Evolutionary conservation across 2,329 filamentous ascomycete species (phyloP).

Genomic region (Pseudogymnoascus sp.): DNA sequence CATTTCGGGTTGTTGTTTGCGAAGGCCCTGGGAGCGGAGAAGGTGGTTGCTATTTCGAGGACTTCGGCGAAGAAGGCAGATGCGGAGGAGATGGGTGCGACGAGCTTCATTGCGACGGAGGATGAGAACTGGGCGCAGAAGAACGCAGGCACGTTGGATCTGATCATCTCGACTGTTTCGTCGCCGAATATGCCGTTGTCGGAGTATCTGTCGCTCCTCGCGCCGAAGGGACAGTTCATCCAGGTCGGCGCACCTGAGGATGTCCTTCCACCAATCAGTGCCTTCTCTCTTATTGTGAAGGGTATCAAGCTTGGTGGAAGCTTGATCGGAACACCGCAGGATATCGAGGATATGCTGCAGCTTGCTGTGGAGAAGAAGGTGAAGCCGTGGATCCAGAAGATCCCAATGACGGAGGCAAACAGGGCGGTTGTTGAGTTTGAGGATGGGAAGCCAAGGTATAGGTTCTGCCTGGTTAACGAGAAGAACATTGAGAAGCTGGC

Average conservation of each 20-base stretch:
- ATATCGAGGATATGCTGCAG: conserved; percentile 52
- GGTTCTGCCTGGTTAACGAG: conserved; percentile 37
- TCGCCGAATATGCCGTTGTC: conserved; percentile 49
- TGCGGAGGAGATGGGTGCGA: conserved; percentile 51
- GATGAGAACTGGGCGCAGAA: conserved; percentile 48
- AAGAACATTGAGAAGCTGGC: conserved; percentile 7
- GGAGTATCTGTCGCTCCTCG: conserved; percentile 51
- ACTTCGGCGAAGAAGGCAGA: conserved; percentile 48
- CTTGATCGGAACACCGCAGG: conserved; percentile 29
- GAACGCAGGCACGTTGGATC: conserved; percentile 41
- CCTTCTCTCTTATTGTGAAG: neutral
- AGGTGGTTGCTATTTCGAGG: conserved; percentile 53
- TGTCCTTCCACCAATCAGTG: conserved; percentile 1
- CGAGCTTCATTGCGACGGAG: conserved; percentile 40
- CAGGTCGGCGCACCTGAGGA: conserved; percentile 42
- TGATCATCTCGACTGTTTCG: conserved; percentile 50
- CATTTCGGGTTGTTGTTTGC: conserved; percentile 66
- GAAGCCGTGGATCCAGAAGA: conserved; percentile 46
- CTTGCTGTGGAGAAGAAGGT: conserved; percentile 48
- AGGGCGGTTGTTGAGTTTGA: conserved; percentile 46
- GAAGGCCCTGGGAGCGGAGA: conserved; percentile 57
- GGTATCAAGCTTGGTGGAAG: conserved; percentile 2
- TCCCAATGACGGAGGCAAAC: conserved; percentile 48
- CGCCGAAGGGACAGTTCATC: conserved; percentile 49
- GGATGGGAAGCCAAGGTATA: conserved; percentile 42